A percentile compares a stretch with the other conserved stretches of the same genome.
phyloP scores from a whole-genome alignment of 192 early-diverging fungal genomes.

The Dissophora ornata region DNA sequence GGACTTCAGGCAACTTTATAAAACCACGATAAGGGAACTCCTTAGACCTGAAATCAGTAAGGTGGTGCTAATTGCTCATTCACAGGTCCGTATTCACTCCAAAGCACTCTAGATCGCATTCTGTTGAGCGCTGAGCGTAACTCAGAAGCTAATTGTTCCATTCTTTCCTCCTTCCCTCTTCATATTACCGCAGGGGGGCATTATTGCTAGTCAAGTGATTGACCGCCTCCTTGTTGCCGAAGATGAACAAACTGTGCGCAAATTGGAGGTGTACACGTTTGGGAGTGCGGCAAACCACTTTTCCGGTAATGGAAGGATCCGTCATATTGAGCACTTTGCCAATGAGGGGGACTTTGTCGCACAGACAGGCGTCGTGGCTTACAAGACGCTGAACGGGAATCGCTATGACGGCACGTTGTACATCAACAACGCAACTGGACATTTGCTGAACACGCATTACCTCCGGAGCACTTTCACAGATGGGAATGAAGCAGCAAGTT shows the following conservation, averaged over 20 bases:
- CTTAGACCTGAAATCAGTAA: background rate
- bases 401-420: background rate
- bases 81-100: slow-evolving; percentile 19
- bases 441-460: slow-evolving; percentile 14
- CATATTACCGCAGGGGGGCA: background rate
- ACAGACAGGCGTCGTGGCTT: slow-evolving; percentile 4
- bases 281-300: slow-evolving; percentile 9
- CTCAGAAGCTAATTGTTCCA: too few relatives aligned
- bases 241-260: background rate
- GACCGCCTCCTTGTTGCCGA: slow-evolving; percentile 7
- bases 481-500: too few relatives aligned
- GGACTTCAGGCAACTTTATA: slow-evolving; percentile 3
- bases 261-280: slow-evolving; percentile 19
- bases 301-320: background rate
- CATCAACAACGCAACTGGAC: background rate
- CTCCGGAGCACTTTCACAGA: too few relatives aligned
- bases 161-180: background rate
- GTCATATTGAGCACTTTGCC: slow-evolving; percentile 13
- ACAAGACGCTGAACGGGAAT: background rate
- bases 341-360: slow-evolving; percentile 1
- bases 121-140: too few relatives aligned
- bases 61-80: slow-evolving; percentile 21
- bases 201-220: slow-evolving; percentile 9
- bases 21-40: background rate
- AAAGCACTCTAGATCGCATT: too few relatives aligned